phyloP scores from a whole-genome alignment of 2,329 filamentous ascomycete genomes.

The Trichoderma endophyticum region DNA sequence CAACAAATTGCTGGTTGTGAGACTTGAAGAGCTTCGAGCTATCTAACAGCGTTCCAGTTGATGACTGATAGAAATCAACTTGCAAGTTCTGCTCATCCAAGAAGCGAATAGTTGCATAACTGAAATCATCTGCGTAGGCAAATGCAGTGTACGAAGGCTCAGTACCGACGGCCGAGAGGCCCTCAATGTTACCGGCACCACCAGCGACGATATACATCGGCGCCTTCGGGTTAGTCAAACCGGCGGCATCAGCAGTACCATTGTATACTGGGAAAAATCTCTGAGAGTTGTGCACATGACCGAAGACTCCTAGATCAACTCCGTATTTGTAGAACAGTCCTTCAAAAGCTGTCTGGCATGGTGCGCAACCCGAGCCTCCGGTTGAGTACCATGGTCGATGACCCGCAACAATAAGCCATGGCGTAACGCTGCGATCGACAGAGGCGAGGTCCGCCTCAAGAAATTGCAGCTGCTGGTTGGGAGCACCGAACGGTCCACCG shows the following conservation, averaged over 20 bases:
- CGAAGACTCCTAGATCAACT: slow-evolving; percentile 55
- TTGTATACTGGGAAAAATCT: slow-evolving; percentile 45
- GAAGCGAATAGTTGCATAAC: slow-evolving; percentile 49
- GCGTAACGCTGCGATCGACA: slow-evolving; percentile 53
- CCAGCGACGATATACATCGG: slow-evolving; percentile 45
- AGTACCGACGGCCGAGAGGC: slow-evolving; percentile 40
- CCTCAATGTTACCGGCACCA: slow-evolving; percentile 56
- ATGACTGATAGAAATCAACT: slow-evolving; percentile 49
- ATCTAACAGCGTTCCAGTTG: slow-evolving; percentile 48
- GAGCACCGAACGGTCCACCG: slow-evolving; percentile 48
- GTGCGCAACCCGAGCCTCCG: slow-evolving; percentile 35
- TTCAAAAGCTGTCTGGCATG: slow-evolving; percentile 54
- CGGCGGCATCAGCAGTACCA: slow-evolving; percentile 34
- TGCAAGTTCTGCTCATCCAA: slow-evolving; percentile 43
- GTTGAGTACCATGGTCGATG: slow-evolving; percentile 49
- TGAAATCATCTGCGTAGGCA: slow-evolving; percentile 51
- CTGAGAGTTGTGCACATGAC: slow-evolving; percentile 58
- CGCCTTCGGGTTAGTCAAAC: slow-evolving; percentile 34
- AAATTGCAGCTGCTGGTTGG: slow-evolving; percentile 51
- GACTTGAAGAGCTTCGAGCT: slow-evolving; percentile 47
- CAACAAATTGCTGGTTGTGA: slow-evolving; percentile 45
- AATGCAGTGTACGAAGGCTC: slow-evolving; percentile 45
- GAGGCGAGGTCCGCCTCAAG: slow-evolving; percentile 53
- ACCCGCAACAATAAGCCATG: slow-evolving; percentile 39
- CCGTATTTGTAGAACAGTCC: slow-evolving; percentile 52